Evolutionary conservation across 1,284 basidiomycete species (phyloP).

Genomic region (Moesziomyces antarcticus): DNA sequence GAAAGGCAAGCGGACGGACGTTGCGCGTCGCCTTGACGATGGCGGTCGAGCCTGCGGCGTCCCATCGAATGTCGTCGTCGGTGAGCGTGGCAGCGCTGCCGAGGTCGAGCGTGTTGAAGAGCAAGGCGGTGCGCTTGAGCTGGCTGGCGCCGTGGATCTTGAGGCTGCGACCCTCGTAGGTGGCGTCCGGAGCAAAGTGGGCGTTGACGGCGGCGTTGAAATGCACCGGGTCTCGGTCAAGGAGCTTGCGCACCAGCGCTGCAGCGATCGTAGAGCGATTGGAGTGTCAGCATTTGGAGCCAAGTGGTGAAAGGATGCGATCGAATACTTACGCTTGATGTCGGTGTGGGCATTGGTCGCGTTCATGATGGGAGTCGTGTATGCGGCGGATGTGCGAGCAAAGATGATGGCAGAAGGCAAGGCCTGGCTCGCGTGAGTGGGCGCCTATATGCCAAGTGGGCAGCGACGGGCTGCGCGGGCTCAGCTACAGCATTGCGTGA

Average conservation of each 20-base stretch:
- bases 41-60: constrained; percentile 29
- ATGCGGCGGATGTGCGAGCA: background rate
- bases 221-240: constrained; percentile 41
- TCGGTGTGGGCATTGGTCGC: constrained; percentile 27
- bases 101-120: constrained; percentile 45
- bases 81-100: constrained; percentile 38
- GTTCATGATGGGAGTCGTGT: constrained; percentile 17
- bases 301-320: background rate
- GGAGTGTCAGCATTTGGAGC: background rate
- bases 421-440: background rate
- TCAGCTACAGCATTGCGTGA: too few relatives aligned
- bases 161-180: constrained; percentile 50
- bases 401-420: background rate
- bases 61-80: constrained; percentile 45
- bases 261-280: background rate
- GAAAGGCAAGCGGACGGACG: constrained; percentile 46
- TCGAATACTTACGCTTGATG: constrained; percentile 22
- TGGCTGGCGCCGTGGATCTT: constrained; percentile 47
- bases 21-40: constrained; percentile 38
- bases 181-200: constrained; percentile 37
- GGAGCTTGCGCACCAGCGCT: constrained; percentile 42
- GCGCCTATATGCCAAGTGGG: too few relatives aligned
- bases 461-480: too few relatives aligned
- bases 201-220: constrained; percentile 58
- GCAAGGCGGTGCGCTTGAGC: constrained; percentile 47